Conservation (phyloP, 2,329 filamentous ascomycete genomes). For the Orbilia ellipsospora region DNA sequence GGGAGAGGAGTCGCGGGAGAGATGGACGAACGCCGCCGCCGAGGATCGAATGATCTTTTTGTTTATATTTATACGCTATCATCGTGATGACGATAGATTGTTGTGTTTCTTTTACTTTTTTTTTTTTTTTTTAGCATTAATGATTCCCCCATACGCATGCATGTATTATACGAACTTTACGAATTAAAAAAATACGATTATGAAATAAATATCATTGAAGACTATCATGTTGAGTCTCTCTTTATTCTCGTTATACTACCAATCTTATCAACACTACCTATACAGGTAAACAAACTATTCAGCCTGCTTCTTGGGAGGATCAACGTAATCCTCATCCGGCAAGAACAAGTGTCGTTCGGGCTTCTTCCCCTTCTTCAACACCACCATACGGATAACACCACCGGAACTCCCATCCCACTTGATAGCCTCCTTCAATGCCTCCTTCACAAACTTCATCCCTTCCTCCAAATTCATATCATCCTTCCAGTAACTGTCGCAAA, state of each 20-base stretch:
- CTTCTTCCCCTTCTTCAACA: conserved; percentile 82
- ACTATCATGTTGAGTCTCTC: conserved; percentile 1
- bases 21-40: conserved; percentile 57
- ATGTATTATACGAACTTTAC: too few species aligned
- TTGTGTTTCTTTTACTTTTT: too few species aligned
- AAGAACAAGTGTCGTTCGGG: conserved; percentile 94
- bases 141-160: too few species aligned
- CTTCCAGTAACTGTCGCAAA: conserved; percentile 95
- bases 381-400: conserved; percentile 97
- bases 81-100: too few species aligned
- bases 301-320: conserved; percentile 29
- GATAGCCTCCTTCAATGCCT: conserved; percentile 89
- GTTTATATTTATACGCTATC: too few species aligned
- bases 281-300: conserved; percentile 3
- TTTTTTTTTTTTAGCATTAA: too few species aligned
- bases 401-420: conserved; percentile 99
- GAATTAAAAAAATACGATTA: too few species aligned
- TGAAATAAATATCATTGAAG: neutral
- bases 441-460: conserved; percentile 92
- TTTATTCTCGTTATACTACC: conserved; percentile 19
- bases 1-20: conserved; percentile 26
- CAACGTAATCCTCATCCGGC: conserved; percentile 83
- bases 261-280: neutral
- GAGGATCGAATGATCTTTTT: conserved; percentile 54
- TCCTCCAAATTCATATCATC: conserved; percentile 94